Evolutionary conservation across 805 yeast genomes (phyloP), one percentile per base, ranked within the genome.

Genomic region (Blastobotrys mokoenaii): DNA sequence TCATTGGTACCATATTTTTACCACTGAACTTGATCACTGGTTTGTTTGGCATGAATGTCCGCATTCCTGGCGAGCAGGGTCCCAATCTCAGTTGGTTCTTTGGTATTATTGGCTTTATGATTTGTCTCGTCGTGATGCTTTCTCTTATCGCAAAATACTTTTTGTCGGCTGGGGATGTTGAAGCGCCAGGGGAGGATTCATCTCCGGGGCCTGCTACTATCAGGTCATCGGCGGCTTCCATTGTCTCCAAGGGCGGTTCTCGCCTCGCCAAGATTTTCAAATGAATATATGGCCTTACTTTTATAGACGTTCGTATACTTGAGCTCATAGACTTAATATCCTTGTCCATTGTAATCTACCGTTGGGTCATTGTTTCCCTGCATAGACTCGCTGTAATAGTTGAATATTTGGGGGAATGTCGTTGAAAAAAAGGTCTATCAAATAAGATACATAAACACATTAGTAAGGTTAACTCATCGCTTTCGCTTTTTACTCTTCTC

Each of bases 41-140:
- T 62, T 60, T 89, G 51, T 90, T 90, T 65, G 97, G 97, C 58
- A 90, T 90, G 98, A 90, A 90, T 64, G 97, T 90, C 15, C 64
- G 56, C 10, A 84, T 90, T 25, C 97, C 97, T 0, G 96, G 96
- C 25, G 65, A 74, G 48, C 67, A 54, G 11, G 71, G 52, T 1
- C 55, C 50, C 1, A 67, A 65, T 38, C 63, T 72, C 34, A 75
- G 69, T 2, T 83, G 93, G 86, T 86, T 77, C 60, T 78, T 76
- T 60, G 84, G 85, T 37, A 79, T 82, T 48, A 58, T 81, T 5
- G 84, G 80, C 8, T 66, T 74, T 18, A 60, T 80, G 50, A 47
- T 76, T 10, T 51, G 65, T 3, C 45, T 74, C 38, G 73, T 71
- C n/a, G 37, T 64, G 15, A 36, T 51, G 0, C 67, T 77, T 32